Base-by-base conservation (phyloP, 2,329 filamentous ascomycete species). In the Alternaria burnsii region DNA sequence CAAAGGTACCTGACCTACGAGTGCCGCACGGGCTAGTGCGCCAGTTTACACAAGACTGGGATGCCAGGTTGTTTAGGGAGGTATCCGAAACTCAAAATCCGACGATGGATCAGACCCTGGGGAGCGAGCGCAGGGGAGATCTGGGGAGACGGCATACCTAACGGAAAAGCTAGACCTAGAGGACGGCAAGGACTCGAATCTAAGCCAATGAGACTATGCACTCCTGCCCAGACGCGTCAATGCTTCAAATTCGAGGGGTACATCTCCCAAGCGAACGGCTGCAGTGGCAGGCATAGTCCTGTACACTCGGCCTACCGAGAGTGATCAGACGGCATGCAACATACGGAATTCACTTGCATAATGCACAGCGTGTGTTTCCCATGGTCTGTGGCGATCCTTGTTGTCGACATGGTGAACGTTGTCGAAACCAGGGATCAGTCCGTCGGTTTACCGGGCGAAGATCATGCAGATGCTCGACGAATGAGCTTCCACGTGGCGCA, bases 1-100 rank as follows among this genome's bases (percentile, higher is more conserved):
- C 24, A 11, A 34, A 46, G 30, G 55, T 55, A 42, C 32, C 32
- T 52, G 50, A 24, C 26, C 32, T 50, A 34, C 26, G 42, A 43
- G 32, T 7, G 8, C 26, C 47, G 55, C 46, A 28, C 30, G 28
- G 36, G 12, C 56, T 38, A 48, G 34, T 16, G 40, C 6, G 42
- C 14, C 41, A 34, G 16, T 32, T 32, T 40, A 9, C 42, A 40
- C 24, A 43, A 4, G 43, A 50, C 51, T 44, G 42, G 59, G 55
- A 41, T 24, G 16, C 26, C 14, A 44, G 8, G 16, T 53, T 18
- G 41, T 53, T 34, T 18, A 28, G 26, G 34, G n/a, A 41, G 28
- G 11, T 16, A 38, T 32, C 50, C 55, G 55, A 62, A 59, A 59
- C 55, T 40, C 30, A 52, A 55, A 43, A 55, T 41, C 11, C 14